Conservation (phyloP, 2,329 filamentous ascomycete species). For the Zymoseptoria tritici region DNA sequence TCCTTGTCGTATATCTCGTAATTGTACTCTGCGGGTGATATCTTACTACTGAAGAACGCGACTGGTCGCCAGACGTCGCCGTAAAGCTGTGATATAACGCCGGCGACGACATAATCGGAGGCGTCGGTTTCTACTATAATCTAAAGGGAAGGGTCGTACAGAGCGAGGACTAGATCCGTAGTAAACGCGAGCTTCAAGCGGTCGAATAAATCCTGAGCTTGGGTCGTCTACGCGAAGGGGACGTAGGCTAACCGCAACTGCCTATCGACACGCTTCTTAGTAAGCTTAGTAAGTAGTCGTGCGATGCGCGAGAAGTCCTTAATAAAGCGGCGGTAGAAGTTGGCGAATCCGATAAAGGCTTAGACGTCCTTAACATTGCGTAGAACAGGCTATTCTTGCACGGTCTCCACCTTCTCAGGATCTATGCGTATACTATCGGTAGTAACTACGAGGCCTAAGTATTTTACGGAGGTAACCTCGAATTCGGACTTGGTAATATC, state of each 20-base stretch:
- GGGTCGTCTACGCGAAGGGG: background rate
- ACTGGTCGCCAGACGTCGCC: background rate
- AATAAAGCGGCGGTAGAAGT: constrained; percentile 3
- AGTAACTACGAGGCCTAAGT: constrained; percentile 18
- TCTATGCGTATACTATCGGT: constrained; percentile 16
- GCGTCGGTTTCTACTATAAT: background rate
- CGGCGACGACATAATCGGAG: background rate
- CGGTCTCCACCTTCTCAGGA: background rate
- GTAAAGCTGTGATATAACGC: background rate
- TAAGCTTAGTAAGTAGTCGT: background rate
- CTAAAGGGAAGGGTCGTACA: background rate
- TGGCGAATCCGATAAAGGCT: constrained; percentile 2
- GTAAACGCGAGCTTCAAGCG: background rate
- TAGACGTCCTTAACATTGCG: constrained; percentile 1
- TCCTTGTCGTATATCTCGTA: too few relatives aligned
- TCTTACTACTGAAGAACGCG: constrained; percentile 10
- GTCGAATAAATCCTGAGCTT: background rate
- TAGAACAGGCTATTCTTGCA: background rate
- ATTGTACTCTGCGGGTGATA: constrained; percentile 4
- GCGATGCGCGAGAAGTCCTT: background rate
- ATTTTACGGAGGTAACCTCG: constrained; percentile 23
- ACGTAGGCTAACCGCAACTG: background rate
- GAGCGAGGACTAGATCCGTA: background rate
- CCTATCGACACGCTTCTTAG: background rate
- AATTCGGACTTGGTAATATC: constrained; percentile 25